Conservation (phyloP, 2,329 filamentous ascomycete species). For the Alternaria rosae region DNA sequence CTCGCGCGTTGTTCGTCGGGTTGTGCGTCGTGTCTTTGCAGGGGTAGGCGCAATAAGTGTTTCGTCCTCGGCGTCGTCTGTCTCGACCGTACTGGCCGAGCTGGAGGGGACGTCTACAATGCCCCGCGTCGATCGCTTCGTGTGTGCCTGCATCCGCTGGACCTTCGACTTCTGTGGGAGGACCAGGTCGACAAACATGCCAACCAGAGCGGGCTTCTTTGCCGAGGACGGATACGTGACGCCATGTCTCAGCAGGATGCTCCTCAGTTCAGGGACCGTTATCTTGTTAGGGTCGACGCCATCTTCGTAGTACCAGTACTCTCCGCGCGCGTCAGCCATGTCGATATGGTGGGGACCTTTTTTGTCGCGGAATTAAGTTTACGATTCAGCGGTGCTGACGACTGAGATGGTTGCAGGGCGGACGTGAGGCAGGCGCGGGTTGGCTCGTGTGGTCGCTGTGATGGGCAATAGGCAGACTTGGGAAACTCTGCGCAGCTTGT, state of each 20-base stretch:
- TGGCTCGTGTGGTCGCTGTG: conserved; percentile 4
- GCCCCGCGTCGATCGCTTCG: conserved; percentile 85
- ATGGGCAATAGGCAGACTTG: conserved; percentile 9
- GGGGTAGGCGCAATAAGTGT: conserved; percentile 54
- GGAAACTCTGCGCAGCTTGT: conserved; percentile 26
- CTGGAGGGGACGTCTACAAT: conserved; percentile 74
- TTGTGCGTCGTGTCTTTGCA: conserved; percentile 32
- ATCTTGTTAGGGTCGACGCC: conserved; percentile 85
- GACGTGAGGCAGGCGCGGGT: conserved; percentile 1
- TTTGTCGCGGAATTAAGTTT: background rate
- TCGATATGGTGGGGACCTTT: background rate
- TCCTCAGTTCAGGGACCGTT: conserved; percentile 87
- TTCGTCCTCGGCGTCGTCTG: conserved; percentile 62
- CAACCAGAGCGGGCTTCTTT: conserved; percentile 88
- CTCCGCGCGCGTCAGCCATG: conserved; percentile 47
- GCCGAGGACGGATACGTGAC: conserved; percentile 85
- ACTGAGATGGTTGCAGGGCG: background rate
- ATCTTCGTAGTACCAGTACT: conserved; percentile 74
- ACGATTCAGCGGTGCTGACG: background rate
- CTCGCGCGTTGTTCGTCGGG: conserved; percentile 52
- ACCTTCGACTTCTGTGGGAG: conserved; percentile 80
- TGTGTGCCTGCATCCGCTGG: conserved; percentile 75
- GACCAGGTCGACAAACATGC: conserved; percentile 81
- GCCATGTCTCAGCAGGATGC: conserved; percentile 88
- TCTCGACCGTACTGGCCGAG: conserved; percentile 65